Conservation (phyloP, 1,284 basidiomycete species). For the Flammula alnicola region DNA sequence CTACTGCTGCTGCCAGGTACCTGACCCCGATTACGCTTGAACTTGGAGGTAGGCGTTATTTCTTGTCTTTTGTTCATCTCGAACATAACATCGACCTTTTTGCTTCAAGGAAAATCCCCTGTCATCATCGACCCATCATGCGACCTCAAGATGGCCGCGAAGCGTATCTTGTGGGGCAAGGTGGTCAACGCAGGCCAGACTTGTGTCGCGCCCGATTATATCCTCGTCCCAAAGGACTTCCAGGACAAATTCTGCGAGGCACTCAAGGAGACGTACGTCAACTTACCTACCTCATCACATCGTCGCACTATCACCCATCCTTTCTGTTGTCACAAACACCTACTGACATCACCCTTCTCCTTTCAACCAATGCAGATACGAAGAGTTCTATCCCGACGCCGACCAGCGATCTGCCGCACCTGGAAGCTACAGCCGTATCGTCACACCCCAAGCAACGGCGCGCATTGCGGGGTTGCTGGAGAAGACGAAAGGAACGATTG, state of each 20-base stretch:
- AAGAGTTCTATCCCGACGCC: slow-evolving; percentile 45
- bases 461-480: slow-evolving; percentile 70
- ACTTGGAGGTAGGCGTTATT: slow-evolving; percentile 38
- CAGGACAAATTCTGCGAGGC: slow-evolving; percentile 69
- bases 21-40: slow-evolving; percentile 86
- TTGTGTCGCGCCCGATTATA: slow-evolving; percentile 80
- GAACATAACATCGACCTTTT: slow-evolving; percentile 21
- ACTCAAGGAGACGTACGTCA: slow-evolving; percentile 61
- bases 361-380: slow-evolving; percentile 42
- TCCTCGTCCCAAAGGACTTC: slow-evolving; percentile 68
- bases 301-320: not conserved
- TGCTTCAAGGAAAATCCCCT: slow-evolving; percentile 77
- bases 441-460: slow-evolving; percentile 46
- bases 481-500: slow-evolving; percentile 71
- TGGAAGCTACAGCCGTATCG: slow-evolving; percentile 32
- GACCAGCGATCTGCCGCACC: slow-evolving; percentile 41
- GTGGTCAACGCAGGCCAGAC: slow-evolving; percentile 77
- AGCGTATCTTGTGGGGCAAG: slow-evolving; percentile 83
- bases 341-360: not conserved
- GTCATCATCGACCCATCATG: slow-evolving; percentile 76
- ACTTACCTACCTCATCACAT: too few species aligned
- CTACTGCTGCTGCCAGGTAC: slow-evolving; percentile 83
- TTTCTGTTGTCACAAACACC: not conserved
- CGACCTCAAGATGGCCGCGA: slow-evolving; percentile 62
- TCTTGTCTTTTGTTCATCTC: slow-evolving; percentile 40